Base-by-base conservation (phyloP, 139 green algal species). In the Chlorella sp. region DNA sequence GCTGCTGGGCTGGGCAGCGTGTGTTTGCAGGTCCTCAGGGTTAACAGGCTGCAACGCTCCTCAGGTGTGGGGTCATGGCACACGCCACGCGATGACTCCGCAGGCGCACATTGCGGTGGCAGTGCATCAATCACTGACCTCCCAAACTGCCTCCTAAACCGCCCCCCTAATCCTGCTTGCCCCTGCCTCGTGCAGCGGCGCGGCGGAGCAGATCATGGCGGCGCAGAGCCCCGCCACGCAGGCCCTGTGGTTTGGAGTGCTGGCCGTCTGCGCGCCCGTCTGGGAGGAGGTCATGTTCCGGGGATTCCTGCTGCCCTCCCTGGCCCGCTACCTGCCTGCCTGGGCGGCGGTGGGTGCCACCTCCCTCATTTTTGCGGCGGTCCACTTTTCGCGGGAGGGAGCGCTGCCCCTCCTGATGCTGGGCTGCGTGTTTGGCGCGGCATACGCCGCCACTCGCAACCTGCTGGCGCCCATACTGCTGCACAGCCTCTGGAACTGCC, bases 271-370 rank as follows among this genome's bases (percentile, higher is more conserved):
- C 46, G 93, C 94, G 24, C 95, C 95, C 8, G 83, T 99, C 4
- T 99, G 96, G 96, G 96, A 99, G 87, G 96, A 99, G 91, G 77
- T 94, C 41, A 95, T 99, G 44, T 99, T 99, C 86, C 89, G 96
- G 13, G 96, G 96, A 51, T 99, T 99, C 87, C 87, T 99, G 76
- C 88, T 99, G 56, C 90, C 95, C 6, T 95, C 90, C 13, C 87
- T 99, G n/a, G 89, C 90, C 0, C 83, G 86, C 24, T 95, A 95
- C 88, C 90, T 98, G 84, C 91, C 92, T 3, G 56, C 80, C 2
- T 34, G 48, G 16, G 69, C 26, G 2, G 92, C 94, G 2, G 73
- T 98, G 28, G 56, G 79, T 0, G 78, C 87, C 38, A 93, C 81
- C 30, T 87, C 93, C 5, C 65, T 96, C 0, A 62, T 95, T 9